phyloP scores from a whole-genome alignment of 331 rosid genomes.

The Cydonia oblonga region DNA sequence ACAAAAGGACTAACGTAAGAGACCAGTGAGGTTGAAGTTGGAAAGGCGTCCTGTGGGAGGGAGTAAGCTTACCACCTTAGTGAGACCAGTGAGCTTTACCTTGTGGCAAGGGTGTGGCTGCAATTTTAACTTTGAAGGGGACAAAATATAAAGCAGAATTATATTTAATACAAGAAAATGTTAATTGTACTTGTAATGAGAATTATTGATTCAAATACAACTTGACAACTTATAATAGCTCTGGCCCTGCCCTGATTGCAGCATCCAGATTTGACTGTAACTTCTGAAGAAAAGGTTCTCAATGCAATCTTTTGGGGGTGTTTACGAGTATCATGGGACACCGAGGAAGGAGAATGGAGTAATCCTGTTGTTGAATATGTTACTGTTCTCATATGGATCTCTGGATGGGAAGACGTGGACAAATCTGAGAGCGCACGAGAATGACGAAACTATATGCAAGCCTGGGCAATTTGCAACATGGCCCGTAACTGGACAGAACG shows the following conservation, averaged over 20 bases:
- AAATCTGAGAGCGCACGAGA: slow-evolving; percentile 62
- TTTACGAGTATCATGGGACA: neutral
- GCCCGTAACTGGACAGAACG: slow-evolving; percentile 60
- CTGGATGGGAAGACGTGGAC: slow-evolving; percentile 79
- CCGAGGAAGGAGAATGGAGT: neutral
- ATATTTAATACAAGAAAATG: neutral
- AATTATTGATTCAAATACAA: neutral
- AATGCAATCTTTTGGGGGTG: slow-evolving; percentile 45
- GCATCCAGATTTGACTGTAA: slow-evolving; percentile 92
- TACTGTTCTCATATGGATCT: slow-evolving; percentile 45
- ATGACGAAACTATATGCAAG: slow-evolving; percentile 63
- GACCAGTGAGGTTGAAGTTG: neutral
- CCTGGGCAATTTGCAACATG: slow-evolving; percentile 88
- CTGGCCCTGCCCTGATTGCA: slow-evolving; percentile 26
- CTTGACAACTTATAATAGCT: neutral
- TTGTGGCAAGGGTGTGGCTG: neutral
- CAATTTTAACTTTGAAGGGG: neutral
- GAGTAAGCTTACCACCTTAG: too few relatives aligned
- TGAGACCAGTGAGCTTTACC: neutral
- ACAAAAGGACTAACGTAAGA: neutral
- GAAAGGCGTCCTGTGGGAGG: too few relatives aligned
- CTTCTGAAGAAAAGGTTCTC: slow-evolving; percentile 89
- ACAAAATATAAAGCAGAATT: neutral
- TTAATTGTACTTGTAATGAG: neutral
- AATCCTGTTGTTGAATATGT: neutral